Conservation (phyloP, 2,329 filamentous ascomycete species). For the Fusarium metavorans region DNA sequence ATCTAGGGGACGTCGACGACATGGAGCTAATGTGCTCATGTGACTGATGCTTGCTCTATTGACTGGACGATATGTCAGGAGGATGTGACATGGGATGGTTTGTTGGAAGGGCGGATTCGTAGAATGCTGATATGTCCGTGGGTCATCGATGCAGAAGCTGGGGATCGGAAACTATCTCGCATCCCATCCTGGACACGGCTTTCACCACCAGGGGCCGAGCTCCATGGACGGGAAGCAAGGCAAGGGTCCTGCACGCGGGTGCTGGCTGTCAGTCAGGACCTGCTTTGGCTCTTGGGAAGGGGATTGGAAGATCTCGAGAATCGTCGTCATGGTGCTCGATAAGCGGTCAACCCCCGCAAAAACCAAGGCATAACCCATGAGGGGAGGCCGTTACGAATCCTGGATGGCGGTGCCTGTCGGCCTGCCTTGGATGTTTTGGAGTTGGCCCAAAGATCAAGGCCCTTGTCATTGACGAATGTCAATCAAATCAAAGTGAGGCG, state of each 20-base stretch:
- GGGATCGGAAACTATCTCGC: conserved; percentile 25
- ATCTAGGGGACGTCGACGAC: neutral
- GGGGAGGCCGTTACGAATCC: conserved; percentile 5
- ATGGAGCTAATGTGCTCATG: neutral
- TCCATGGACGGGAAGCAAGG: neutral
- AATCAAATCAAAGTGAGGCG: conserved; percentile 21
- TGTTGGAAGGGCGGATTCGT: neutral
- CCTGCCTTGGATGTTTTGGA: conserved; percentile 1
- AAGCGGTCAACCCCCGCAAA: conserved; percentile 18
- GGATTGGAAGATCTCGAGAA: conserved; percentile 14
- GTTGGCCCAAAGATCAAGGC: neutral
- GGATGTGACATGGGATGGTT: neutral
- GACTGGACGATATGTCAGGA: neutral
- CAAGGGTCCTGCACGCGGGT: neutral
- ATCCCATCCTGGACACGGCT: conserved; percentile 23
- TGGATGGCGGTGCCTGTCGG: conserved; percentile 2
- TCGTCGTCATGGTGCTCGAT: conserved; percentile 18
- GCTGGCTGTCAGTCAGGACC: conserved; percentile 1
- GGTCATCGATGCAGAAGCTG: neutral
- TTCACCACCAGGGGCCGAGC: conserved; percentile 18
- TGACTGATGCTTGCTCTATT: neutral
- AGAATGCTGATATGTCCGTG: neutral
- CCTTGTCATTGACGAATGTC: conserved; percentile 19
- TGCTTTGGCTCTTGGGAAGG: neutral
- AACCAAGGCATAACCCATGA: neutral